phyloP scores from a whole-genome alignment of 306 rosid species.

The Casuarina equisetifolia region DNA sequence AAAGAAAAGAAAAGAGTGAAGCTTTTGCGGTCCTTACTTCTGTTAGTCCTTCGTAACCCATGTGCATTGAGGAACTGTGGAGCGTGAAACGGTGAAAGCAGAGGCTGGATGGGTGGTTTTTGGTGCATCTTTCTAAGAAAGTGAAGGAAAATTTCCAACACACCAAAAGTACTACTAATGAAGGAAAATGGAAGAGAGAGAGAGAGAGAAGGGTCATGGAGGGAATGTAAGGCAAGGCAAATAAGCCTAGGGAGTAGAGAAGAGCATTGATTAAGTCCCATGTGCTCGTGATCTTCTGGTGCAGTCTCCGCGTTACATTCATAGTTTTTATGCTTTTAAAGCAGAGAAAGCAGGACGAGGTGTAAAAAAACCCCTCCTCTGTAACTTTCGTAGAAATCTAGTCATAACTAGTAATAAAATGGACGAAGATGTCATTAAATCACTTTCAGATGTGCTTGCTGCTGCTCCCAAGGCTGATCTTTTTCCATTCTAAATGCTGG shows the following conservation, averaged over 20 bases:
- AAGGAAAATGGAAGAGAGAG: background rate
- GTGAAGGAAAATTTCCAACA: constrained; percentile 18
- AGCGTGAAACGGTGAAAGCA: background rate
- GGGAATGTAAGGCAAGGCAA: constrained; percentile 41
- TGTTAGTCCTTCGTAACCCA: background rate
- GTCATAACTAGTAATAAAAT: background rate
- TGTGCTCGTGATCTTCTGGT: constrained; percentile 43
- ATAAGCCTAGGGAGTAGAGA: constrained; percentile 35
- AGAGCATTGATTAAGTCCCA: constrained; percentile 53
- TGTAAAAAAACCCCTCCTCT: background rate
- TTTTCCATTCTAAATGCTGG: background rate
- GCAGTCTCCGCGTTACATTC: constrained; percentile 35
- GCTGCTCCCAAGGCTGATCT: constrained; percentile 14
- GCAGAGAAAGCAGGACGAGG: constrained; percentile 28
- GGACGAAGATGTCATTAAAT: background rate
- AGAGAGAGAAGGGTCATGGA: constrained; percentile 21
- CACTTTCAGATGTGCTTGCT: background rate
- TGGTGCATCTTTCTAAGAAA: constrained; percentile 5
- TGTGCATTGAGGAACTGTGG: background rate
- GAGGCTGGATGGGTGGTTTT: background rate
- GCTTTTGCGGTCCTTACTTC: too few species aligned
- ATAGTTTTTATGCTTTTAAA: constrained; percentile 7
- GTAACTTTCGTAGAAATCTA: too few species aligned
- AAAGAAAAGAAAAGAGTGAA: background rate
- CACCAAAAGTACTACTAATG: constrained; percentile 19